Base-by-base conservation (phyloP, 1,139 yeast genomes). In the Yamadazyma sp. region DNA sequence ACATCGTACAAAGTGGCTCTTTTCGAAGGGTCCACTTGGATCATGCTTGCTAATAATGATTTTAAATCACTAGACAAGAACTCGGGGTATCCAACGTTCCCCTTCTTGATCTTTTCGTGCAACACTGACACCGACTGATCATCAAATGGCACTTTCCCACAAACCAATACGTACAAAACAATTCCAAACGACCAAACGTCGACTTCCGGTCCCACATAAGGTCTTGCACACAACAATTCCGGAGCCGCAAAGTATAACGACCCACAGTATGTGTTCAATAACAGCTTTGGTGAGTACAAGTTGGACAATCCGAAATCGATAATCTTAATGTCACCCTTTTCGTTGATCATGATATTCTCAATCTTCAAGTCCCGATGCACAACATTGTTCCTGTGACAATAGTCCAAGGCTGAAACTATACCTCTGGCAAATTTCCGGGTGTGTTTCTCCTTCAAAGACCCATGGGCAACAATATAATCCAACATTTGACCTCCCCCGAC, bases 151-250 rank as follows among this genome's bases (percentile, higher is more conserved):
- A 94, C 98, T 59, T 89, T 91, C 39, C 99, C 99, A 59, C 97
- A 91, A 2, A 92, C 96, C 46, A 94, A 69, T 14, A 92, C 99
- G 56, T 88, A 92, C 28, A 94, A 66, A 0, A 92, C 97, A 35
- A 92, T 96, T 43, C 98, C 99, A 70, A 91, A 91, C 4, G 96
- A 87, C 99, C 99, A 92, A 22, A 92, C 84, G 59, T 92, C 99
- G 36, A 94, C 97, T 61, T 94, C 98, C 0, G 98, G 98, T 0
- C 98, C 99, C 26, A 79, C 72, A 55, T 94, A 94, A 0, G 97
- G 97, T 49, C 83, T 81, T 0, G 98, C 98, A 45, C 87, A 85
- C 43, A 94, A 72, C 50, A 94, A 73, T 60, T 94, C 99, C 0
- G 99, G 99, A 0, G 99, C 98, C 1, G 98, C 99, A 74, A 92